Evolutionary conservation across 1,284 basidiomycete genomes (phyloP).

Genomic region (Polyporus tsugae): DNA sequence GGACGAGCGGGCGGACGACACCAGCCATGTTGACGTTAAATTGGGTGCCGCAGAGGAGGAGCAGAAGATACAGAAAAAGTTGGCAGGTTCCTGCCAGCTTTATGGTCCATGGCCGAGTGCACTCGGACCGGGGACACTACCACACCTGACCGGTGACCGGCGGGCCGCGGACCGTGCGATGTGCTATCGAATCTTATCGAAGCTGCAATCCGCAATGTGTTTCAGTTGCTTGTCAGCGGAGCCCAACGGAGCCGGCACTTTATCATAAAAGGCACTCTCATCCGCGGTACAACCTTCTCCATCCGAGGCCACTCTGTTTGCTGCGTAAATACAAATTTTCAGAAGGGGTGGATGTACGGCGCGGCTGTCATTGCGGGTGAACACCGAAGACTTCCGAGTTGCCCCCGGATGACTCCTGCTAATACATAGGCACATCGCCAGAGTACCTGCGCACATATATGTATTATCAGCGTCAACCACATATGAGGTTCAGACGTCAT

Average conservation of each 20-base stretch:
- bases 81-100: conserved; percentile 27
- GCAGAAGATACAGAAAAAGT: conserved; percentile 27
- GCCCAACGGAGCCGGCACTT: not conserved
- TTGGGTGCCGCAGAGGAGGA: conserved; percentile 53
- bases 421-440: not conserved
- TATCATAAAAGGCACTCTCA: not conserved
- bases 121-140: conserved; percentile 28
- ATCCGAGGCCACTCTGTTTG: not conserved
- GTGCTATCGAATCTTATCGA: conserved; percentile 24
- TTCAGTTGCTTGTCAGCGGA: not conserved
- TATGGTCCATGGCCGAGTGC: conserved; percentile 20
- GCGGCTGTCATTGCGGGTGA: not conserved
- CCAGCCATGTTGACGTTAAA: conserved; percentile 25
- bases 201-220: not conserved
- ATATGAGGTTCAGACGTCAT: conserved; percentile 9
- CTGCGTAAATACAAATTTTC: not conserved
- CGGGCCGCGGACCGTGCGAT: conserved; percentile 22
- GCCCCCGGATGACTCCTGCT: not conserved
- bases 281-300: not conserved
- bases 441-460: not conserved
- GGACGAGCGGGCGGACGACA: conserved; percentile 62
- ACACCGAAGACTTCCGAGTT: not conserved
- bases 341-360: not conserved
- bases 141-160: conserved; percentile 28
- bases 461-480: not conserved